These are phyloP conservation scores for Pichia ethanolica DNA, from an alignment of 805 yeast genomes.

Conservation along the genomic window DNA sequence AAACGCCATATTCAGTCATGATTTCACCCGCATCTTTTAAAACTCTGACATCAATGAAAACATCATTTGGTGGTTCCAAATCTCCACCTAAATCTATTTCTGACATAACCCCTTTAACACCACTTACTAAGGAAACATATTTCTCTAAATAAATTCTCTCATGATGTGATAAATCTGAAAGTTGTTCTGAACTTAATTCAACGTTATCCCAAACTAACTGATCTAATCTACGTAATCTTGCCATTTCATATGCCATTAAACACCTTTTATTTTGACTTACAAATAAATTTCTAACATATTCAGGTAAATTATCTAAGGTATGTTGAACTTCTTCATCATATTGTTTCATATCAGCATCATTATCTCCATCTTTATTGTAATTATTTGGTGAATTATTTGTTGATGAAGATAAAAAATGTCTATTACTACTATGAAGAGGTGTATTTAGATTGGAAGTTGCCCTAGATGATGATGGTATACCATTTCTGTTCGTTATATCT, in stretches of 20 bases:
- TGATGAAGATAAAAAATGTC: conserved; percentile 7
- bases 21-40: conserved; percentile 93
- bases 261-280: conserved; percentile 89
- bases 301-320: conserved; percentile 44
- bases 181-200: conserved; percentile 35
- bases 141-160: conserved; percentile 74
- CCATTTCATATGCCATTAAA: conserved; percentile 71
- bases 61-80: conserved; percentile 84
- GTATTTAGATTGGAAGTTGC: background rate
- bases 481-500: background rate
- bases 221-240: conserved; percentile 60
- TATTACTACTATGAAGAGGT: background rate
- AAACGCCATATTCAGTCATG: conserved; percentile 94
- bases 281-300: conserved; percentile 63
- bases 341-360: background rate
- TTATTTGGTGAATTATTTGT: conserved; percentile 1
- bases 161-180: conserved; percentile 56
- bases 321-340: conserved; percentile 21
- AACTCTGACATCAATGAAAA: conserved; percentile 90
- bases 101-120: conserved; percentile 69
- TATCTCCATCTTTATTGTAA: background rate
- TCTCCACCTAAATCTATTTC: conserved; percentile 86
- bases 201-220: conserved; percentile 65
- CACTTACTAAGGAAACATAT: conserved; percentile 64
- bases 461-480: background rate